These are phyloP conservation scores for Hypsizygus marmoreus DNA, from an alignment of 768 basidiomycete species.

Conservation along the genomic window DNA sequence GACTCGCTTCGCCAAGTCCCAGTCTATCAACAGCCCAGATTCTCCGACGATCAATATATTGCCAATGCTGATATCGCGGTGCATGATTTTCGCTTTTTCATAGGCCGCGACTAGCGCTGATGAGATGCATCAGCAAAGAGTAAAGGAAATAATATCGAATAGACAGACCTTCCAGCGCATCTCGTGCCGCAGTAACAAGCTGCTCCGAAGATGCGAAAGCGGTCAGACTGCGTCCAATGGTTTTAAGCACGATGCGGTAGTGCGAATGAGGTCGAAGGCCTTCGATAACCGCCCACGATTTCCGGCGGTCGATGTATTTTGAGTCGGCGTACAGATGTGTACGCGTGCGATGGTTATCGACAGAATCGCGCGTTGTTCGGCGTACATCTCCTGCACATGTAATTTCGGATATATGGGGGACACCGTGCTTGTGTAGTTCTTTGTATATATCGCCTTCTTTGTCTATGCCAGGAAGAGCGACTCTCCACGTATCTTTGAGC, in stretches of 20 bases:
- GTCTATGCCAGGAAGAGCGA: background rate
- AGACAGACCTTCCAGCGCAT: background rate
- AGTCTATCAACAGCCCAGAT: too few relatives aligned
- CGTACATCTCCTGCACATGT: background rate
- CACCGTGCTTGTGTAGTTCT: background rate
- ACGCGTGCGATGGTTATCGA: background rate
- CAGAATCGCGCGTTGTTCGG: too few relatives aligned
- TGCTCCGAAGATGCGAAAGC: background rate
- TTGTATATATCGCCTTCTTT: background rate
- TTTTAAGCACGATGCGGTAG: conserved; percentile 1
- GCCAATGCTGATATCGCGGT: conserved; percentile 10
- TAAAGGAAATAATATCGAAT: background rate
- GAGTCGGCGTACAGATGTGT: background rate
- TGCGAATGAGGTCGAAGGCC: conserved; percentile 7
- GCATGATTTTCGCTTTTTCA: conserved; percentile 13
- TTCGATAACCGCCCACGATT: too few relatives aligned
- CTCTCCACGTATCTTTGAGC: background rate
- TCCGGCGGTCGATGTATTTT: background rate
- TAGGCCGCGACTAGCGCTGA: background rate
- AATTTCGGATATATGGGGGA: background rate
- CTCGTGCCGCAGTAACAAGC: background rate
- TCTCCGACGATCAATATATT: too few relatives aligned
- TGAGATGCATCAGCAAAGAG: background rate
- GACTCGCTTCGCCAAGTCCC: too few relatives aligned
- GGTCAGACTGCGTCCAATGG: conserved; percentile 1